Conservation (phyloP, 2,329 filamentous ascomycete species). For the Pestalotiopsis sp. region DNA sequence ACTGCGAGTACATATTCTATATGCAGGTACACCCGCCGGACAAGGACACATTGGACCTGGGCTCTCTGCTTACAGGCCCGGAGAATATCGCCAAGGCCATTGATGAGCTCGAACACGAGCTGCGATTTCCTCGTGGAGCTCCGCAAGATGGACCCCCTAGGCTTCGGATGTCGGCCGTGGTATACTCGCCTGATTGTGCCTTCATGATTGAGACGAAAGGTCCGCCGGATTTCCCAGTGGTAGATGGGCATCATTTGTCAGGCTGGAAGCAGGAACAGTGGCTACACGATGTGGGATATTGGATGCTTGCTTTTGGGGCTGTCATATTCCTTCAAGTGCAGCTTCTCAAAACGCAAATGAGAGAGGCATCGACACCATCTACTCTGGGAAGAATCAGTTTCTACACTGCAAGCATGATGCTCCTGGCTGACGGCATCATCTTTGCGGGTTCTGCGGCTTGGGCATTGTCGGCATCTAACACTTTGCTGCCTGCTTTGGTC, state of each 20-base stretch:
- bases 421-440: slow-evolving; percentile 63
- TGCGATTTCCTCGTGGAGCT: slow-evolving; percentile 63
- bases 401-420: slow-evolving; percentile 63
- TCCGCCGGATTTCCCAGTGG: slow-evolving; percentile 55
- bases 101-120: slow-evolving; percentile 62
- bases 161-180: slow-evolving; percentile 63
- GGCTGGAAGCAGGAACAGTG: slow-evolving; percentile 66
- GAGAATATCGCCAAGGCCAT: slow-evolving; percentile 45
- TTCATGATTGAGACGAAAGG: slow-evolving; percentile 70
- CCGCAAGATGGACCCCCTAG: slow-evolving; percentile 57
- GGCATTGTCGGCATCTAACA: slow-evolving; percentile 58
- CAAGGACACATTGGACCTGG: slow-evolving; percentile 36
- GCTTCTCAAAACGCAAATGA: slow-evolving; percentile 66
- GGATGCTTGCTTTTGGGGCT: slow-evolving; percentile 58
- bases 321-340: slow-evolving; percentile 65
- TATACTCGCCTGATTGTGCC: slow-evolving; percentile 71
- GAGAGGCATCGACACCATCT: slow-evolving; percentile 68
- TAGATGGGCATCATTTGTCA: slow-evolving; percentile 57
- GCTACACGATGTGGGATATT: slow-evolving; percentile 59
- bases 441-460: slow-evolving; percentile 60
- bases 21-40: slow-evolving; percentile 71
- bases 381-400: slow-evolving; percentile 70
- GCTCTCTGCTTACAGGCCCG: slow-evolving; percentile 33
- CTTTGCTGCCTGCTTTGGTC: slow-evolving; percentile 59
- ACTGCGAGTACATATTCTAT: slow-evolving; percentile 90